Percentiles rank a stretch among this genome's conserved stretches.
These are phyloP conservation scores for Backusella luteola DNA, from an alignment of 192 early-diverging fungal genomes.

Conservation along the genomic window DNA sequence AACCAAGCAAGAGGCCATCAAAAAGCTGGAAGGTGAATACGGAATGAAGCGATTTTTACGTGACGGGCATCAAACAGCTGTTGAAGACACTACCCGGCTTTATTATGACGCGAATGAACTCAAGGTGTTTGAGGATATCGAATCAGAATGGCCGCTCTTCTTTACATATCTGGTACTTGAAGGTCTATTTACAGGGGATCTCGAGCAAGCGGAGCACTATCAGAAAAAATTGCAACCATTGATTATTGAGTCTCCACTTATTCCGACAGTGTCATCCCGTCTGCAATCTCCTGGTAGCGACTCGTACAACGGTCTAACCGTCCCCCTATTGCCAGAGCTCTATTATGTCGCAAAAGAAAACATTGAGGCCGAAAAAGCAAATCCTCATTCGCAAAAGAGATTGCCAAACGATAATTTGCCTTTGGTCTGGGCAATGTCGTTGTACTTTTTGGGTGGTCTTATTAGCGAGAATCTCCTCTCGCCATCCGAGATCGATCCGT, in stretches of 20 bases:
- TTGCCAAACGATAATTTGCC: conserved; percentile 86
- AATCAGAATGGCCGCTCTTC: conserved; percentile 88
- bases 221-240: conserved; percentile 62
- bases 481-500: conserved; percentile 80
- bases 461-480: conserved; percentile 73
- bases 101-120: conserved; percentile 80
- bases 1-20: conserved; percentile 72
- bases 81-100: conserved; percentile 72
- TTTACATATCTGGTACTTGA: conserved; percentile 85
- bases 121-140: conserved; percentile 76
- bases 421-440: conserved; percentile 82
- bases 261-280: conserved; percentile 13
- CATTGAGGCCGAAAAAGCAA: conserved; percentile 65
- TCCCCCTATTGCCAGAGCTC: conserved; percentile 58
- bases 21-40: conserved; percentile 76
- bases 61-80: conserved; percentile 80
- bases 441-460: conserved; percentile 72
- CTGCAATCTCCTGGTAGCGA: not conserved
- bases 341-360: conserved; percentile 75
- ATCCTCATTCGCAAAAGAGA: conserved; percentile 66
- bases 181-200: conserved; percentile 70
- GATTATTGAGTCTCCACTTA: conserved; percentile 59
- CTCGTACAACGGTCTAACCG: not conserved
- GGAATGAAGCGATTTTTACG: conserved; percentile 81
- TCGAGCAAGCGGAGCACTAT: conserved; percentile 65